Evolutionary conservation across 2,329 filamentous ascomycete species (phyloP).

Genomic region (Mycosphaerella sp.): DNA sequence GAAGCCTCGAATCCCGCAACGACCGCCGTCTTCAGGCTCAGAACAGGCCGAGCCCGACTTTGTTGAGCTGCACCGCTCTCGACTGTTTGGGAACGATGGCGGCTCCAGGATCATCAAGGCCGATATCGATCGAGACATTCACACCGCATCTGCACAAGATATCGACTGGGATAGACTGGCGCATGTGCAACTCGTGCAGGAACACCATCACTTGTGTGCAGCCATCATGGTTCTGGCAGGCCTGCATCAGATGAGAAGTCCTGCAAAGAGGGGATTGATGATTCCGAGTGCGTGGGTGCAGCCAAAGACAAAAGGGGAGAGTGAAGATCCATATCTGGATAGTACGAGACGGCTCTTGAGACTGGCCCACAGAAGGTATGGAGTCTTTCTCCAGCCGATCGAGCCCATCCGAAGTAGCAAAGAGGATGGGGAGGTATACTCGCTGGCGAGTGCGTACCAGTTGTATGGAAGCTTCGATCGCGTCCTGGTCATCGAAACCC

Average conservation of each 20-base stretch:
- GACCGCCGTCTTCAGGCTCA: slow-evolving; percentile 27
- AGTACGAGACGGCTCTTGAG: slow-evolving; percentile 42
- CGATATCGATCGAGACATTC: slow-evolving; percentile 24
- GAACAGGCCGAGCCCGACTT: slow-evolving; percentile 12
- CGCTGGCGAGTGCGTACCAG: slow-evolving; percentile 42
- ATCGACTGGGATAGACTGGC: slow-evolving; percentile 44
- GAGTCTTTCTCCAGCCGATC: slow-evolving; percentile 42
- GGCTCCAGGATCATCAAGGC: slow-evolving; percentile 27
- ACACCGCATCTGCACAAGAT: slow-evolving; percentile 16
- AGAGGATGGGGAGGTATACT: slow-evolving; percentile 33
- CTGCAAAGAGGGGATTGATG: slow-evolving; percentile 41
- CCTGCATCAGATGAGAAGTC: slow-evolving; percentile 41
- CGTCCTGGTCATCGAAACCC: slow-evolving; percentile 41
- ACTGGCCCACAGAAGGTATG: slow-evolving; percentile 43
- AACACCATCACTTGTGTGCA: slow-evolving; percentile 44
- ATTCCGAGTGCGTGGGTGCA: slow-evolving; percentile 40
- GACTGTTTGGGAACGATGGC: slow-evolving; percentile 24
- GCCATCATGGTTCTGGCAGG: slow-evolving; percentile 47
- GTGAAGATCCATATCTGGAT: slow-evolving; percentile 39
- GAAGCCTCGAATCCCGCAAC: slow-evolving; percentile 46
- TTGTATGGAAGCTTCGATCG: slow-evolving; percentile 41
- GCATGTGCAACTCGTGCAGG: slow-evolving; percentile 44
- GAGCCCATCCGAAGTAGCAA: slow-evolving; percentile 33
- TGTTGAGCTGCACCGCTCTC: slow-evolving; percentile 22
- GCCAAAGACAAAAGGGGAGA: slow-evolving; percentile 31